These are phyloP conservation scores for Spiromastix sp. DNA, from an alignment of 2,329 filamentous ascomycete species.

Conservation along the genomic window DNA sequence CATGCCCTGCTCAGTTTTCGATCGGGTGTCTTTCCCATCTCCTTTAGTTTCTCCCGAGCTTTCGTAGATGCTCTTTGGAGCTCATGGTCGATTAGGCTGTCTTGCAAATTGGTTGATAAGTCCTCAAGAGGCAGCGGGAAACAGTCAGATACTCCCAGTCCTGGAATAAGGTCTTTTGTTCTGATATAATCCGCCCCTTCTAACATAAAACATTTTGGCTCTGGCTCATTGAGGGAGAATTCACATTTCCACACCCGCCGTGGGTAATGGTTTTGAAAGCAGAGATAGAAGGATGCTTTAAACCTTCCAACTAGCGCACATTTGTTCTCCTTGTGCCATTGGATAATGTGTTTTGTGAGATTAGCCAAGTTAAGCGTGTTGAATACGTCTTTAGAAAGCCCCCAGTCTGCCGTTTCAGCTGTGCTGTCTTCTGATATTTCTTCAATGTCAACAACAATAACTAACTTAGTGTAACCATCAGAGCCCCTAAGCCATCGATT, in stretches of 20 bases:
- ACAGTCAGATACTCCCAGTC: slow-evolving; percentile 5
- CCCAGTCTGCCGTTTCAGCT: slow-evolving; percentile 6
- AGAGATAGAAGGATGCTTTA: slow-evolving; percentile 6
- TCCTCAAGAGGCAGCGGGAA: slow-evolving; percentile 4
- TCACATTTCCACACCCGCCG: slow-evolving; percentile 7
- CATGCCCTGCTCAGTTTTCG: neutral
- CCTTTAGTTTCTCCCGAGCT: slow-evolving; percentile 4
- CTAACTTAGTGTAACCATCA: slow-evolving; percentile 6
- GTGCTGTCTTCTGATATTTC: slow-evolving; percentile 1
- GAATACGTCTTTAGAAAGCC: slow-evolving; percentile 6
- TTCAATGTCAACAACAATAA: slow-evolving; percentile 7
- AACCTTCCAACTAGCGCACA: slow-evolving; percentile 6
- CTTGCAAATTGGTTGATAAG: slow-evolving; percentile 5
- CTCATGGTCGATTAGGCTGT: slow-evolving; percentile 1
- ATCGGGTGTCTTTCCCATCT: slow-evolving; percentile 4
- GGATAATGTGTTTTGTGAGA: slow-evolving; percentile 7
- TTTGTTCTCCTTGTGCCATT: slow-evolving; percentile 7
- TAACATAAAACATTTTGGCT: slow-evolving; percentile 4
- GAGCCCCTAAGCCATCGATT: slow-evolving; percentile 7
- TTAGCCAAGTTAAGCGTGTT: neutral
- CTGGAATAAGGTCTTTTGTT: slow-evolving; percentile 6
- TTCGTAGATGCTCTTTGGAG: slow-evolving; percentile 5
- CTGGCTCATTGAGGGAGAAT: slow-evolving; percentile 6
- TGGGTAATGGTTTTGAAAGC: slow-evolving; percentile 7
- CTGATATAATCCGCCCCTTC: slow-evolving; percentile 5